phyloP scores from a whole-genome alignment of 176 grass and related monocot genomes.

The Microstegium vimineum region DNA sequence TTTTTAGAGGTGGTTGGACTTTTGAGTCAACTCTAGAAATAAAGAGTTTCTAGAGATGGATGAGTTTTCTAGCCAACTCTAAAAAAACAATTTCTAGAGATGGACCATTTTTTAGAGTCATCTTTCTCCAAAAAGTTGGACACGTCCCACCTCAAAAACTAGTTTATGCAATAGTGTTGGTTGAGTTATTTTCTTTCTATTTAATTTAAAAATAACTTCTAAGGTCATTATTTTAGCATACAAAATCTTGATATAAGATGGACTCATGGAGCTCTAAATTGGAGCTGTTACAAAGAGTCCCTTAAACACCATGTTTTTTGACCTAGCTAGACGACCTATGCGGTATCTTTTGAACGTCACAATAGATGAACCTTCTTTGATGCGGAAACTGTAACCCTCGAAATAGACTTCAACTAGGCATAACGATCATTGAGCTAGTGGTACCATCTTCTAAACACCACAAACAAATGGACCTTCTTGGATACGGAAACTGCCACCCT shows the following conservation, averaged over 20 bases:
- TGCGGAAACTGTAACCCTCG: background rate
- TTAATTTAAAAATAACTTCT: background rate
- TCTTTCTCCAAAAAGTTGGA: background rate
- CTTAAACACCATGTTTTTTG: background rate
- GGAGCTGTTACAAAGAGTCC: background rate
- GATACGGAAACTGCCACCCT: background rate
- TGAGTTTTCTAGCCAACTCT: background rate
- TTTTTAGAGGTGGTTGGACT: background rate
- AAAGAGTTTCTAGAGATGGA: too few species aligned
- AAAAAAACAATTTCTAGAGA: background rate
- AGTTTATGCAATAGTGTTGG: background rate
- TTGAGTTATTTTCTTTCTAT: background rate
- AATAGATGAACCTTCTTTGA: background rate
- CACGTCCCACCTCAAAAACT: background rate
- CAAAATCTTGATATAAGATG: background rate
- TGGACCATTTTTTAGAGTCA: background rate
- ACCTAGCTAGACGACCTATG: background rate
- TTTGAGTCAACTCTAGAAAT: background rate
- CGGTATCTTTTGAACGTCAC: background rate
- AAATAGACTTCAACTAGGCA: background rate
- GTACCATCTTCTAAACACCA: background rate
- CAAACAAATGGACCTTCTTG: background rate
- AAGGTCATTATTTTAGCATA: background rate
- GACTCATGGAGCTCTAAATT: background rate
- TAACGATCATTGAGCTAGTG: background rate